Percentiles rank a stretch among this genome's conserved stretches.
These are phyloP conservation scores for Arachis hypogaea DNA, from an alignment of 306 rosid species.

Conservation along the genomic window DNA sequence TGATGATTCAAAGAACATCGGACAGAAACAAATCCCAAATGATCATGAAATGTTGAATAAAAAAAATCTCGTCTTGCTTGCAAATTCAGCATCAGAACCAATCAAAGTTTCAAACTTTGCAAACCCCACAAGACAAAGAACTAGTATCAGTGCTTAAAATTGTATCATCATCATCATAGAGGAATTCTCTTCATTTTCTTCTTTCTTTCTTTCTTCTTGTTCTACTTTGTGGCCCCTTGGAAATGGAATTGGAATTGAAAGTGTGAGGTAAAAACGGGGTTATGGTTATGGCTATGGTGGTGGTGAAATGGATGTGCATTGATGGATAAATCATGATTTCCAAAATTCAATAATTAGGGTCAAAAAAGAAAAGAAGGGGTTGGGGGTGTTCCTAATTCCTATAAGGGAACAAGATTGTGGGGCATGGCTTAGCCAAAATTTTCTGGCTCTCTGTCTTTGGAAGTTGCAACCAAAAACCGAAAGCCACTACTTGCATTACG, in stretches of 20 bases:
- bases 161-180: slow-evolving; percentile 16
- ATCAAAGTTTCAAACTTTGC: slow-evolving; percentile 35
- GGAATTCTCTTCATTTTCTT: slow-evolving; percentile 38
- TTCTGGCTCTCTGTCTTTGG: slow-evolving; percentile 46
- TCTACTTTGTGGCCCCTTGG: slow-evolving; percentile 26
- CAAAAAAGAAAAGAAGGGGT: not conserved
- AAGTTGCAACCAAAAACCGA: slow-evolving; percentile 8
- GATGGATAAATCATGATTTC: slow-evolving; percentile 22
- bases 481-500: slow-evolving; percentile 44
- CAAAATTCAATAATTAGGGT: no score
- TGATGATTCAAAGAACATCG: not conserved
- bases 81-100: slow-evolving; percentile 23
- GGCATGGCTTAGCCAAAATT: slow-evolving; percentile 62
- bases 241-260: slow-evolving; percentile 35
- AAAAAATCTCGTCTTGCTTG: slow-evolving; percentile 33
- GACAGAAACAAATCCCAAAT: not conserved
- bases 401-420: slow-evolving; percentile 53
- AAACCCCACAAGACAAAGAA: slow-evolving; percentile 20
- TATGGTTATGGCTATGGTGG: not conserved
- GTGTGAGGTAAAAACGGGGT: slow-evolving; percentile 29
- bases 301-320: slow-evolving; percentile 17
- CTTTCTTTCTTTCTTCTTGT: slow-evolving; percentile 34
- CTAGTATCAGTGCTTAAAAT: not conserved
- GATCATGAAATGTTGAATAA: not conserved
- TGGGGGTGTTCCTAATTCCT: slow-evolving; percentile 5